phyloP scores from a whole-genome alignment of 2,329 filamentous ascomycete species.

The Colletotrichum sp. region DNA sequence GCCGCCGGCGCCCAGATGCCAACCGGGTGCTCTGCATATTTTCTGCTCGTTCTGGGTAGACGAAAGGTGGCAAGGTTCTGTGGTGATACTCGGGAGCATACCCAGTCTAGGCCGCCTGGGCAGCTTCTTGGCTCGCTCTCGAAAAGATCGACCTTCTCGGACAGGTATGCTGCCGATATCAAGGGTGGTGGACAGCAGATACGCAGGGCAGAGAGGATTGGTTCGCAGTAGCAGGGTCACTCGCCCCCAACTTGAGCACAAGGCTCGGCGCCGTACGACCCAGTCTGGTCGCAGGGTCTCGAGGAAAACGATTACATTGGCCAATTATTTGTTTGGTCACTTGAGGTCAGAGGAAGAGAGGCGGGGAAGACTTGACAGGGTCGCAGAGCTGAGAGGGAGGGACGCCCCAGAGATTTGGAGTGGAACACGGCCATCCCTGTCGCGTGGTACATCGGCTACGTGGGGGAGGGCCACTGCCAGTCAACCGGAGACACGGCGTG shows the following conservation, averaged over 20 bases:
- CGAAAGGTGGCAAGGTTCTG: conserved; percentile 12
- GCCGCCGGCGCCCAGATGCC: background rate
- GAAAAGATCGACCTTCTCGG: conserved; percentile 19
- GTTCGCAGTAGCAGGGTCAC: background rate
- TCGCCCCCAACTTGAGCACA: background rate
- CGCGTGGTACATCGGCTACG: background rate
- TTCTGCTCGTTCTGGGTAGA: background rate
- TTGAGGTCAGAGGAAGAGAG: background rate
- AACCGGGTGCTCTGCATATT: background rate
- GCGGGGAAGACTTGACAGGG: background rate
- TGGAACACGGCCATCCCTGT: background rate
- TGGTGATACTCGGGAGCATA: background rate
- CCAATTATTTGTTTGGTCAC: background rate
- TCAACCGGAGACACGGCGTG: background rate
- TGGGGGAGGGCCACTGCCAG: background rate
- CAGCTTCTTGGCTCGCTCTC: conserved; percentile 7
- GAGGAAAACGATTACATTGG: background rate
- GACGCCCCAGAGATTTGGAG: background rate
- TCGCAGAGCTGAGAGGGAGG: background rate
- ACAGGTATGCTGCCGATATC: conserved; percentile 17
- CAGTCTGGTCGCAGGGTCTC: background rate
- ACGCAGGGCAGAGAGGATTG: conserved; percentile 10
- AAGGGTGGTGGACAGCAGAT: conserved; percentile 5
- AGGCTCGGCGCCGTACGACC: background rate
- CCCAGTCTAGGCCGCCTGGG: conserved; percentile 11